phyloP scores from a whole-genome alignment of 2,329 filamentous ascomycete species.

The Amauroascus niger region DNA sequence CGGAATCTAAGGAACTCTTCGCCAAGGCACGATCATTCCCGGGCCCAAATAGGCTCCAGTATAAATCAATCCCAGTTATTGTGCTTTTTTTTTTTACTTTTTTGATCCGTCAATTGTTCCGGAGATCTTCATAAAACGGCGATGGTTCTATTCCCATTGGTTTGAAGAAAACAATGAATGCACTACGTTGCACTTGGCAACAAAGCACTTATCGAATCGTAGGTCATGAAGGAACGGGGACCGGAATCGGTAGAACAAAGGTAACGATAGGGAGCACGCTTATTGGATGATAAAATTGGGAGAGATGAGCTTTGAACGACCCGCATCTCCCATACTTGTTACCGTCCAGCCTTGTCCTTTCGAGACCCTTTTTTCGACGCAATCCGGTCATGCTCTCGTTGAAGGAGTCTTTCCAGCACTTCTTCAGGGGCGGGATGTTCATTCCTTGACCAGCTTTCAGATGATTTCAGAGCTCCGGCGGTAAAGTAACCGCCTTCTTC shows the following conservation, averaged over 20 bases:
- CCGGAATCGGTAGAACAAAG: not conserved
- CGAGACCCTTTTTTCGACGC: constrained; percentile 22
- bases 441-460: not conserved
- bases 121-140: not conserved
- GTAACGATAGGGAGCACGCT: not conserved
- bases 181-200: not conserved
- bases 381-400: constrained; percentile 27
- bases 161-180: not conserved
- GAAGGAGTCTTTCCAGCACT: constrained; percentile 28
- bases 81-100: not conserved
- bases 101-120: not conserved
- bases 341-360: constrained; percentile 25
- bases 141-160: not conserved
- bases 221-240: not conserved
- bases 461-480: constrained; percentile 20
- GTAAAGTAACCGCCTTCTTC: constrained; percentile 30
- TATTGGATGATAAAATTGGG: not conserved
- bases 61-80: constrained; percentile 1
- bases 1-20: not conserved
- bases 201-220: no score
- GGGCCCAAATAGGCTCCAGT: not conserved
- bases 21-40: not conserved
- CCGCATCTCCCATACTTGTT: constrained; percentile 8
- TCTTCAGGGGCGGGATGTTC: constrained; percentile 23
- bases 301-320: not conserved